Evolutionary conservation across 495 filamentous ascomycete genomes (phyloP), one percentile per base, ranked within the genome.

Genomic region (Neurospora sp.): DNA sequence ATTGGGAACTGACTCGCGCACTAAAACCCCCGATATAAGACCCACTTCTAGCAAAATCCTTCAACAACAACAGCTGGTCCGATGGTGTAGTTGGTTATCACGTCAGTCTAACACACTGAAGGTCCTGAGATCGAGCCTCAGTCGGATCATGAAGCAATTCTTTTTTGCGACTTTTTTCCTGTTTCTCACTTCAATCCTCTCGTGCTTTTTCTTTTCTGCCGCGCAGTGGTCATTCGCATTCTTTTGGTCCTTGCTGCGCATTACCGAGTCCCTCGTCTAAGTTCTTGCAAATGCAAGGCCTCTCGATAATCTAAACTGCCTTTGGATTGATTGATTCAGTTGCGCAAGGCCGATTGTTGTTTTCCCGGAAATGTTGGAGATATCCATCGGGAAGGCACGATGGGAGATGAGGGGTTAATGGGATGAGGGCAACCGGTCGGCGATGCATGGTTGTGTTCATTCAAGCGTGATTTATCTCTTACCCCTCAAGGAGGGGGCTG

Each of bases 71-170:
- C 23, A 31, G 54, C 54, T 62, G 54, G 54, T 62, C 54, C 54
- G 54, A 62, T 62, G 54, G 54, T 62, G 54, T 62, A 62, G 54
- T 54, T 54, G 46, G 46, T 54, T 54, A 54, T 54, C 46, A 54
- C 46, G 46, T 54, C 46, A 54, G 46, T 54, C 46, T 54, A 54
- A 54, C 46, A 54, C 46, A 54, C 46, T 49, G 44, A 49, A 49
- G 44, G 44, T 62, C 54, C 54, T 5, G 4, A 62, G 54, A 62
- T 62, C 54, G 54, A 62, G 54, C 54, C 54, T 62, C 4, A 5
- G 54, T 62, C 54, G 54, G 54, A 62, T 62, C 54, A 62, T 62
- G 12, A 31, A 62, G 54, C 54, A 35, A 31, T 62, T 62, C 23
- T 9, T 62, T 31, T 49, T 54, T 23, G 44, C 4, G n/a, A 12